A percentile compares a stretch with the other conserved stretches of the same genome.
phyloP scores from a whole-genome alignment of 2,329 filamentous ascomycete species.

The Falciphora oryzae region DNA sequence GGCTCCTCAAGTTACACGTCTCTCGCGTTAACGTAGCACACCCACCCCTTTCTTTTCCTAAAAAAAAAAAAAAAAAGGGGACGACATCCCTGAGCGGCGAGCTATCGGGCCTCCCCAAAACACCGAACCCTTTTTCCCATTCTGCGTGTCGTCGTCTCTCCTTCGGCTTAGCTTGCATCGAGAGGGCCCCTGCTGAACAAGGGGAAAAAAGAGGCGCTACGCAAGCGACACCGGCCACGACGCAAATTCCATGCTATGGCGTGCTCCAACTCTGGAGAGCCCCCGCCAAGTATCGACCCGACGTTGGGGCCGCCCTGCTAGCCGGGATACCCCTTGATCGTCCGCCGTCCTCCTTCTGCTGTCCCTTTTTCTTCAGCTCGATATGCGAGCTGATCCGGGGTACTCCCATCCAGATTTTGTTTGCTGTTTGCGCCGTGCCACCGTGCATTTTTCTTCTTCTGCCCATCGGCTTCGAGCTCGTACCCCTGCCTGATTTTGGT shows the following conservation, averaged over 20 bases:
- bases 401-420: not conserved
- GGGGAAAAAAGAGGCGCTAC: not conserved
- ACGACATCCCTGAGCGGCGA: too few species aligned
- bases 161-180: not conserved
- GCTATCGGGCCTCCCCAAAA: not conserved
- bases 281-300: too few species aligned
- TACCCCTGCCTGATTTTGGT: not conserved
- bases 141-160: not conserved
- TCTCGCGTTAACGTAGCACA: not conserved
- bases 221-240: not conserved
- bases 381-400: too few species aligned
- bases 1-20: not conserved
- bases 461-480: not conserved
- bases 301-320: not conserved
- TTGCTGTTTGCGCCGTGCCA: constrained; percentile 11
- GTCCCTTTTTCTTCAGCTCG: too few species aligned
- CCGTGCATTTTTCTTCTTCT: not conserved
- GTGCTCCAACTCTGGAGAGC: not conserved
- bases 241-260: not conserved
- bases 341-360: not conserved
- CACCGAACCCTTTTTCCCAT: not conserved
- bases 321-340: not conserved
- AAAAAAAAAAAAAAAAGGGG: too few species aligned
- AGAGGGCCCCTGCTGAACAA: too few species aligned
- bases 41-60: too few species aligned